Conservation (phyloP, 768 basidiomycete genomes). For the Mycena chlorophos region DNA sequence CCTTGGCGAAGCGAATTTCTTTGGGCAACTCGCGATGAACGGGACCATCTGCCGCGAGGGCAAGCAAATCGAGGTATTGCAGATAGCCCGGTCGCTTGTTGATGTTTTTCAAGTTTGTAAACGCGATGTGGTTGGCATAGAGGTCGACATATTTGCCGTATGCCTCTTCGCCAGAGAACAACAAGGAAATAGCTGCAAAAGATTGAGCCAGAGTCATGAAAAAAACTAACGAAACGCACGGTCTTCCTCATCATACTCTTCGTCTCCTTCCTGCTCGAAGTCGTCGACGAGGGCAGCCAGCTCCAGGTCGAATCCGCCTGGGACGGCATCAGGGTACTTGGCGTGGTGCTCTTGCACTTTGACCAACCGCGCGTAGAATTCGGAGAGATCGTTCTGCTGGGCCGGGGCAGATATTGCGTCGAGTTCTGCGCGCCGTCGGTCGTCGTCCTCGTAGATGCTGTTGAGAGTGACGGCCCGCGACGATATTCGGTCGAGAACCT, state of each 20-base stretch:
- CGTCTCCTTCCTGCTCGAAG: conserved; percentile 66
- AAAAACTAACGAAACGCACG: conserved; percentile 59
- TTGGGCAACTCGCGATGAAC: conserved; percentile 71
- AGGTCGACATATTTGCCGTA: conserved; percentile 95
- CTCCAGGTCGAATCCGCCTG: conserved; percentile 82
- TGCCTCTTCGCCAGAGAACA: conserved; percentile 96
- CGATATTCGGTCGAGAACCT: conserved; percentile 83
- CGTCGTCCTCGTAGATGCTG: conserved; percentile 76
- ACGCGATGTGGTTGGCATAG: conserved; percentile 83
- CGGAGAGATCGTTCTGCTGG: conserved; percentile 74
- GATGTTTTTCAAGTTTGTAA: conserved; percentile 86
- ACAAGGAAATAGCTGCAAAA: conserved; percentile 64
- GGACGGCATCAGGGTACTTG: conserved; percentile 89
- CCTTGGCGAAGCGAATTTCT: conserved; percentile 67
- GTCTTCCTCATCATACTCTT: conserved; percentile 82
- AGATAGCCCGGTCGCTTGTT: conserved; percentile 85
- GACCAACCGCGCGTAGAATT: conserved; percentile 94
- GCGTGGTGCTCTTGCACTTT: conserved; percentile 96
- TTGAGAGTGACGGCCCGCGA: conserved; percentile 66
- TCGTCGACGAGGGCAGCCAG: conserved; percentile 81
- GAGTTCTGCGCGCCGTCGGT: conserved; percentile 67
- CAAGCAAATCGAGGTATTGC: conserved; percentile 85
- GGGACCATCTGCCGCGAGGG: conserved; percentile 56
- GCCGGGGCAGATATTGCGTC: conserved; percentile 58
- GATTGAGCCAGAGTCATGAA: conserved; percentile 7